Conservation (phyloP, 192 early-diverging fungal genomes). For the Haplosporangium gracile region DNA sequence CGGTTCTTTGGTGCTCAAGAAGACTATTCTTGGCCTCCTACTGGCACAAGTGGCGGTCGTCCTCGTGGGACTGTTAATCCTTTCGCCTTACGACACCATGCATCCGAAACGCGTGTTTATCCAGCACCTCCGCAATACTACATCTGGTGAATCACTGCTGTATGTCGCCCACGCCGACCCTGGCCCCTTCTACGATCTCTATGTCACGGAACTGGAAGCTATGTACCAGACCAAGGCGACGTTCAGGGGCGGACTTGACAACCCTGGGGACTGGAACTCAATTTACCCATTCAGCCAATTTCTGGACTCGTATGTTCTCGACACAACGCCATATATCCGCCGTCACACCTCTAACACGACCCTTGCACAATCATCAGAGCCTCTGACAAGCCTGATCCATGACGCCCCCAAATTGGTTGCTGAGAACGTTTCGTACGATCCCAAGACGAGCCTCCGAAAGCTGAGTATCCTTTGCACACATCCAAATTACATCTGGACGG, state of each 20-base stretch:
- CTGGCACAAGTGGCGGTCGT: slow-evolving; percentile 54
- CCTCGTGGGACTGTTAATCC: slow-evolving; percentile 17
- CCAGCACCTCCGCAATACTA: slow-evolving; percentile 73
- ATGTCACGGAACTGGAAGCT: slow-evolving; percentile 59
- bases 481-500: slow-evolving; percentile 72
- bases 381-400: slow-evolving; percentile 33
- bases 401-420: slow-evolving; percentile 55
- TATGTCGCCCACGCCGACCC: slow-evolving; percentile 73
- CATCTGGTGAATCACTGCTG: slow-evolving; percentile 67
- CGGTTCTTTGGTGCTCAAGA: slow-evolving; percentile 44
- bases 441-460: slow-evolving; percentile 58
- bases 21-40: slow-evolving; percentile 39
- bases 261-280: slow-evolving; percentile 67
- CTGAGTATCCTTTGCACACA: slow-evolving; percentile 61
- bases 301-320: slow-evolving; percentile 66
- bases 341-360: slow-evolving; percentile 50
- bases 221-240: slow-evolving; percentile 55
- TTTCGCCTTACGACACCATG: slow-evolving; percentile 67
- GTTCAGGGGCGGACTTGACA: slow-evolving; percentile 31
- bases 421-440: slow-evolving; percentile 60
- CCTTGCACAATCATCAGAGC: slow-evolving; percentile 14
- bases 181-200: slow-evolving; percentile 56
- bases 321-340: slow-evolving; percentile 58
- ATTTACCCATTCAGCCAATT: slow-evolving; percentile 77
- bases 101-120: slow-evolving; percentile 77